Conservation (phyloP, 805 yeast species). For the Saccharomycopsis babjevae region DNA sequence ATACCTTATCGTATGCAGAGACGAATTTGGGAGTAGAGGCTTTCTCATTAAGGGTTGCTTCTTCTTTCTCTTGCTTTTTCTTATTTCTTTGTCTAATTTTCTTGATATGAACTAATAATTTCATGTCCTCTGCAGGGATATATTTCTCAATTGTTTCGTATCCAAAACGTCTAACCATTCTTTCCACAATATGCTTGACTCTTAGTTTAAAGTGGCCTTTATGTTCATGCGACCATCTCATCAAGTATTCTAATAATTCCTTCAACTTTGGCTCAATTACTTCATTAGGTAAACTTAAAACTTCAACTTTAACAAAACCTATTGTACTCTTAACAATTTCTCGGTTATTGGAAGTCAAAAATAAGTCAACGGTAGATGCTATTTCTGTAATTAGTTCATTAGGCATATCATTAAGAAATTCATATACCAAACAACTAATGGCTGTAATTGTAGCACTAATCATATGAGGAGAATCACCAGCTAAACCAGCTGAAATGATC, state of each 20-base stretch:
- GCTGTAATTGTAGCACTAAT: constrained; percentile 94
- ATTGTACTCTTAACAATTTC: constrained; percentile 92
- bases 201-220: constrained; percentile 90
- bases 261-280: constrained; percentile 56
- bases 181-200: constrained; percentile 86
- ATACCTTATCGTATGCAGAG: constrained; percentile 88
- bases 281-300: constrained; percentile 72
- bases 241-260: constrained; percentile 56
- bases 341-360: constrained; percentile 79
- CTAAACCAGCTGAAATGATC: constrained; percentile 92
- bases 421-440: constrained; percentile 74
- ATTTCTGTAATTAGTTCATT: constrained; percentile 58
- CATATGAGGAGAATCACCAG: constrained; percentile 91
- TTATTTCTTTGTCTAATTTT: constrained; percentile 79
- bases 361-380: constrained; percentile 77
- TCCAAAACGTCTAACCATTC: constrained; percentile 87
- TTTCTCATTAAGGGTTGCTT: constrained; percentile 19
- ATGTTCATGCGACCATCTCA: constrained; percentile 94
- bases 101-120: constrained; percentile 73
- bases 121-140: constrained; percentile 86
- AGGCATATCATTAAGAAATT: constrained; percentile 62
- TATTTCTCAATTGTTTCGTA: constrained; percentile 67
- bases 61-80: constrained; percentile 47
- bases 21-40: constrained; percentile 43
- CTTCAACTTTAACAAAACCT: constrained; percentile 88